Base-by-base conservation (phyloP, 2,329 filamentous ascomycete species). In the Neofusicoccum ribis region DNA sequence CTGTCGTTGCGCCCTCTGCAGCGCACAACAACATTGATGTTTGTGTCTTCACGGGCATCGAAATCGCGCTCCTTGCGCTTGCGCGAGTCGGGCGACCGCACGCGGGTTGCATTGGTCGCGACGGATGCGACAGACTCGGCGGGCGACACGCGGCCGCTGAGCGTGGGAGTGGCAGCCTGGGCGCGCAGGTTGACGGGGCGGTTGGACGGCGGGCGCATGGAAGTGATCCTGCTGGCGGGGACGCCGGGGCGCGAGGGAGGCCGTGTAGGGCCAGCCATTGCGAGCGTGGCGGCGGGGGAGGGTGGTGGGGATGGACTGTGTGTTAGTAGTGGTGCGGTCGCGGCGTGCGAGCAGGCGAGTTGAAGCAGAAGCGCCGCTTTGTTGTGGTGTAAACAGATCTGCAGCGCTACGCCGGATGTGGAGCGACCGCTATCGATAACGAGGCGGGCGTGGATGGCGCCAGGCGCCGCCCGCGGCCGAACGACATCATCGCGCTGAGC, bases 21-120 rank as follows among this genome's bases (percentile, higher is more conserved):
- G 69, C 95, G 87, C 65, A 99, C 96, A 39, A 98, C 93, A 52
- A 99, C 95, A 76, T 96, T 95, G 79, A 99, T 99, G 76, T 97
- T 99, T 7, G 94, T 98, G 78, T 96, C 93, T 71, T 93, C 89
- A 60, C 86, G 85, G 9, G 44, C 63, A 72, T 94, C 93, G 73
- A 89, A 94, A 43, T 96, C 91, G 73, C 91, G 87, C 71, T 95
- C 91, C 78, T 97, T 97, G 73, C 93, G 89, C 82, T 97, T 97
- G 50, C 63, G 51, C 44, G 63, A 59, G 83, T 84, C 27, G 88
- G 67, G 81, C 2, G 82, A 81, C 69, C 78, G 79, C 11, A n/a
- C 12, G 43, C 74, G 72, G 63, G 82, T 79, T 59, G 78, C 75
- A 37, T 69, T 76, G 6, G 74, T 76, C 11, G 77, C 77, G 43